Conservation (phyloP, 768 basidiomycete species). For the Auriscalpium microsporum region DNA sequence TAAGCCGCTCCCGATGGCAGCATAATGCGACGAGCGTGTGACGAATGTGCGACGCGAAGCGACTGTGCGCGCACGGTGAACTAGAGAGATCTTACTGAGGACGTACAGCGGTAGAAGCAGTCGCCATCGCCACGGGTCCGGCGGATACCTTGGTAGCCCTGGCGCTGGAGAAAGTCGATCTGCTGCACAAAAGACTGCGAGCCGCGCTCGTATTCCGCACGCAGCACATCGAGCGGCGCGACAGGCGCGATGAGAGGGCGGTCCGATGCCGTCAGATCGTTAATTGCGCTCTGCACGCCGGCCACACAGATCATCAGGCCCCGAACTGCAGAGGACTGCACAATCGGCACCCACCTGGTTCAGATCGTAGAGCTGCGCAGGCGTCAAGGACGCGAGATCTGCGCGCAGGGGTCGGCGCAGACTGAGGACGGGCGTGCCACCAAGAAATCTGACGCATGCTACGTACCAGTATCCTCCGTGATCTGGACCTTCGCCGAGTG, state of each 20-base stretch:
- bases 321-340: neutral
- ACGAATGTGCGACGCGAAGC: no score
- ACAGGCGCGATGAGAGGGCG: constrained; percentile 50
- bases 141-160: constrained; percentile 61
- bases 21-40: no score
- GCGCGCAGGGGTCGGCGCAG: neutral
- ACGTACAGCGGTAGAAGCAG: constrained; percentile 85
- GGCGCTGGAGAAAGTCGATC: constrained; percentile 56
- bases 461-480: constrained; percentile 14
- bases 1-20: no score
- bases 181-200: constrained; percentile 57
- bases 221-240: constrained; percentile 43
- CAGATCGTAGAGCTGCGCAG: constrained; percentile 30
- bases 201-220: constrained; percentile 59
- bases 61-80: no score
- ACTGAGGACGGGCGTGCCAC: neutral
- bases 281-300: constrained; percentile 27
- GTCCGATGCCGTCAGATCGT: constrained; percentile 27
- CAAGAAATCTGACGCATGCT: neutral
- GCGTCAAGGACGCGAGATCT: constrained; percentile 28
- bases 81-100: neutral
- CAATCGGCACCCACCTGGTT: constrained; percentile 26
- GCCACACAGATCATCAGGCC: neutral
- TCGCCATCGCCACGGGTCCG: constrained; percentile 75
- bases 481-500: neutral